These are phyloP conservation scores for Teunomyces stri DNA, from an alignment of 805 yeast genomes.

Conservation along the genomic window DNA sequence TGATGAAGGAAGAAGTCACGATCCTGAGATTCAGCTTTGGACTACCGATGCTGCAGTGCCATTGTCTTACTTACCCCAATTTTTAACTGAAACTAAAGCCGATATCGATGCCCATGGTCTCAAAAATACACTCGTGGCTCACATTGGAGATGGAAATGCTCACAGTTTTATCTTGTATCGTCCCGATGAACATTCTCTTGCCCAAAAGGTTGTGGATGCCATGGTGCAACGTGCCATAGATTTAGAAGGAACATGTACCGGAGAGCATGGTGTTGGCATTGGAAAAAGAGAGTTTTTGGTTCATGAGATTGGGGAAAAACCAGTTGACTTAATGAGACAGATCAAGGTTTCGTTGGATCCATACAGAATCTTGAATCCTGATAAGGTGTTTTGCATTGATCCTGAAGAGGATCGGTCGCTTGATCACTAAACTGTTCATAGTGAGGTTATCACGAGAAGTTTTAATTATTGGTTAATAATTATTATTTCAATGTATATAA, in stretches of 20 bases:
- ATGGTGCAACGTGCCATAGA: slow-evolving; percentile 21
- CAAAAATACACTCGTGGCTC: slow-evolving; percentile 65
- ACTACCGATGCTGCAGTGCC: slow-evolving; percentile 88
- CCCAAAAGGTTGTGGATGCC: slow-evolving; percentile 18
- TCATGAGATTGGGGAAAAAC: slow-evolving; percentile 17
- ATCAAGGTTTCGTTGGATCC: slow-evolving; percentile 21
- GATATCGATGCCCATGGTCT: slow-evolving; percentile 55
- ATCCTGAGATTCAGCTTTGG: slow-evolving; percentile 52
- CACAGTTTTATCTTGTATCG: slow-evolving; percentile 62
- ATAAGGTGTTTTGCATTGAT: slow-evolving; percentile 20
- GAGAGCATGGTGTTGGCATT: slow-evolving; percentile 25
- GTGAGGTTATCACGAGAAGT: neutral
- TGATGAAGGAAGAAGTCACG: slow-evolving; percentile 27
- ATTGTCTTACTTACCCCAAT: slow-evolving; percentile 60
- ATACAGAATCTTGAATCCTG: slow-evolving; percentile 21
- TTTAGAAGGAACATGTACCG: slow-evolving; percentile 22
- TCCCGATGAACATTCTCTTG: slow-evolving; percentile 15
- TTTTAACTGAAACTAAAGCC: slow-evolving; percentile 58
- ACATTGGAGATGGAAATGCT: slow-evolving; percentile 83
- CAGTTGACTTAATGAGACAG: slow-evolving; percentile 22
- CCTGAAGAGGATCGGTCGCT: slow-evolving; percentile 13
- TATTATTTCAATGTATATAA: too few species aligned
- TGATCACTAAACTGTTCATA: neutral
- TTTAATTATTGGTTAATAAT: too few species aligned
- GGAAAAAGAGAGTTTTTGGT: slow-evolving; percentile 20